Evolutionary conservation across 1,284 basidiomycete genomes (phyloP), one percentile per base, ranked within the genome.

Genomic region (Boletus holoroseus): DNA sequence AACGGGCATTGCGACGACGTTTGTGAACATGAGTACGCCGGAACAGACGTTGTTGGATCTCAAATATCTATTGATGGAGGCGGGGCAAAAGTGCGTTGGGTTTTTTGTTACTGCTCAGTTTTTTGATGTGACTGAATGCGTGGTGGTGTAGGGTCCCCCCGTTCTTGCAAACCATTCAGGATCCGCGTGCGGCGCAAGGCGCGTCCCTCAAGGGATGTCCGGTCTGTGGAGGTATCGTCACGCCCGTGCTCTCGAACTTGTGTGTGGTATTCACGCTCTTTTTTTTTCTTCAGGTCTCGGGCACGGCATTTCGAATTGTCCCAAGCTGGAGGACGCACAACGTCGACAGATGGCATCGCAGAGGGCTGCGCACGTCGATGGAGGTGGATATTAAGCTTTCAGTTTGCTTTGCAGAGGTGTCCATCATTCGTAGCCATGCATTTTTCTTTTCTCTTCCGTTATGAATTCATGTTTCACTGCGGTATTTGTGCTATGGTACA

Each of bases 1-100:
- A 68, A 99, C 95, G 1, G 96, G 96, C 55, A 94, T 98, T 49
- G 96, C 96, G n/a, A 99, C 96, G 20, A 96, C 96, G n/a, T 99
- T 99, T 69, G 92, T 99, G 51, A 99, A 99, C 67, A 94, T 94
- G 85, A 91, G 91, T 63, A 96, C 94, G 2, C 79, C 88, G 0
- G 94, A 99, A 67, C 94, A 97, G 73, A 99, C 95, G 0, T 72
- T 99, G 42, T 71, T 99, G 55, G 96, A 99, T 76, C 75, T 99
- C 56, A 99, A 99, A 72, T 99, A 99, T 66, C 73, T 99, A 44
- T 73, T 99, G 46, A 88, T 96, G 77, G 96, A 99, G 69, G 94
- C 95, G 2, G 96, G 95, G 48, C 96, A 99, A 73, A 94, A 94
- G 90, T 88, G 53, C 47, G 81, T 46, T 54, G 30, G 15, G 50